phyloP scores from a whole-genome alignment of 2,329 filamentous ascomycete species.

The Diaporthe sp. region DNA sequence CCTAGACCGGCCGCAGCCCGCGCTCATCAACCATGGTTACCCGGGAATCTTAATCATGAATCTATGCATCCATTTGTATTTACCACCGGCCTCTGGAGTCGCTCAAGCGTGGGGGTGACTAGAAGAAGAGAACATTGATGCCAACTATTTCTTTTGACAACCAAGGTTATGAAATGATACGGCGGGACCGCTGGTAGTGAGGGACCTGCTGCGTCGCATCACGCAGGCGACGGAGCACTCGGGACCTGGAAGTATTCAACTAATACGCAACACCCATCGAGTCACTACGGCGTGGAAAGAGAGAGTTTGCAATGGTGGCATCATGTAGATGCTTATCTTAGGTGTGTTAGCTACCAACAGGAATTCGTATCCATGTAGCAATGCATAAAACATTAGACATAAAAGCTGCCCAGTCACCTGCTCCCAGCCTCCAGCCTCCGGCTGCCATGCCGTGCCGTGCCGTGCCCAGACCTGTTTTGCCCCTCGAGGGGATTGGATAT shows the following conservation, averaged over 20 bases:
- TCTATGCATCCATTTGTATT: background rate
- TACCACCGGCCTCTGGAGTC: background rate
- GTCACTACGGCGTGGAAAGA: background rate
- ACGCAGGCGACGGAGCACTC: no score
- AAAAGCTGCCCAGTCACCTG: constrained; percentile 34
- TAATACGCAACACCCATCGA: background rate
- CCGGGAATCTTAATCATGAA: background rate
- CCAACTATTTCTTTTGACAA: background rate
- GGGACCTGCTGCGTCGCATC: background rate
- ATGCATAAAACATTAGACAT: constrained; percentile 42
- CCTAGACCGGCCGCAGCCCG: background rate
- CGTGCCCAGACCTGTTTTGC: constrained; percentile 33
- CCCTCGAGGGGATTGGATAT: constrained; percentile 29
- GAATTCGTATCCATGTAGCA: constrained; percentile 34
- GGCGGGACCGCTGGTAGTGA: no score
- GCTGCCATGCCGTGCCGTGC: constrained; percentile 28
- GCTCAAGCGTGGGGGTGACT: background rate
- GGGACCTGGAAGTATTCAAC: background rate
- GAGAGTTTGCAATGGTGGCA: background rate
- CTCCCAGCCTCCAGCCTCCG: constrained; percentile 1
- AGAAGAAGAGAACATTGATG: background rate
- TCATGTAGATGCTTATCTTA: constrained; percentile 22
- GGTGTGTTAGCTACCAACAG: constrained; percentile 37
- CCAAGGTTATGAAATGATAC: background rate
- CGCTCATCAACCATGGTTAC: background rate